A percentile compares a stretch with the other conserved stretches of the same genome.
Evolutionary conservation across 2,329 filamentous ascomycete genomes (phyloP).

Genomic region (Herpomyces periplanetae): DNA sequence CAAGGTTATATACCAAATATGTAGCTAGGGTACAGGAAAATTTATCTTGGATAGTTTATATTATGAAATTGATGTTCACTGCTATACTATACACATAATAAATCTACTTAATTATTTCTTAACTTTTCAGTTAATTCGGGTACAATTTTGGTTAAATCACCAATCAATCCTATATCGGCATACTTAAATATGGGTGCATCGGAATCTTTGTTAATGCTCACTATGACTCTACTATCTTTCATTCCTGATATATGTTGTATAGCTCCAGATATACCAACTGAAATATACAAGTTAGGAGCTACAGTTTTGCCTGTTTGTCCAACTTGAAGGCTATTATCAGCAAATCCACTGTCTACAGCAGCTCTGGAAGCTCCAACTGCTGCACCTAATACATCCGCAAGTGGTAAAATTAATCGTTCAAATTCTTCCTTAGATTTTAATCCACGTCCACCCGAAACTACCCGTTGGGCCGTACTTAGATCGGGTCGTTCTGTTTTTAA

Average conservation of each 20-base stretch:
- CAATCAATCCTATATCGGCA: conserved; percentile 74
- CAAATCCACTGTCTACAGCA: conserved; percentile 83
- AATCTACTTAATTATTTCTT: no score
- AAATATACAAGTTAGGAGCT: conserved; percentile 72
- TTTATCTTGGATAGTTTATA: no score
- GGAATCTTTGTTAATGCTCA: conserved; percentile 84
- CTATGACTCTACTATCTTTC: conserved; percentile 99
- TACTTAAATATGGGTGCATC: conserved; percentile 97
- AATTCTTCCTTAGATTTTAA: conserved; percentile 96
- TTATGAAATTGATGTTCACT: no score
- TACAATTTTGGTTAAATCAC: conserved; percentile 56
- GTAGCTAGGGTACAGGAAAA: no score
- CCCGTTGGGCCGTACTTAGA: conserved; percentile 45
- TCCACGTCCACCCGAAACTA: conserved; percentile 72
- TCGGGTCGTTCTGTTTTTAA: conserved; percentile 79
- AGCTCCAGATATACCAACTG: conserved; percentile 74
- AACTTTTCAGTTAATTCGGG: conserved; percentile 87
- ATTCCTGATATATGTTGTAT: conserved; percentile 96
- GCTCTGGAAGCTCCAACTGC: conserved; percentile 79
- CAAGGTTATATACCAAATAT: no score
- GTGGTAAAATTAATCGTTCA: conserved; percentile 54
- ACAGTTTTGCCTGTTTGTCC: conserved; percentile 97
- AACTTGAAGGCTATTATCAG: conserved; percentile 90
- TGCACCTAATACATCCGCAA: conserved; percentile 72
- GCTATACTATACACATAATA: no score